Evolutionary conservation across 169 alveolate species (phyloP).

Genomic region (Babesia bigemina): DNA sequence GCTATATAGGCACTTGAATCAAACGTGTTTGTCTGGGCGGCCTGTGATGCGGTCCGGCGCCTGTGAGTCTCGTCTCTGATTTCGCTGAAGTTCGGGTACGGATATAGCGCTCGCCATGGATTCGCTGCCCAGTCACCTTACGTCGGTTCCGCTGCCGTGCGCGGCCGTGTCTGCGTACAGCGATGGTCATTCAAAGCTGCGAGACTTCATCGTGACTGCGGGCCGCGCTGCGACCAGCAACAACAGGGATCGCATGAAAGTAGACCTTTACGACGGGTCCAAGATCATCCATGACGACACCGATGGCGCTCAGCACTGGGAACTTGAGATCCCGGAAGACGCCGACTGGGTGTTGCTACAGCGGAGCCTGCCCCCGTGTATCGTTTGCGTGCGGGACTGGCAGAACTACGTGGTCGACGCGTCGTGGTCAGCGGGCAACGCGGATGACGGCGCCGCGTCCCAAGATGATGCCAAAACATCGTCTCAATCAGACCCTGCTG

Average conservation of each 20-base stretch:
- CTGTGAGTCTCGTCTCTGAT: neutral
- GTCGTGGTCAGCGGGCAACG: neutral
- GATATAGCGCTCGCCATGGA: conserved; percentile 16
- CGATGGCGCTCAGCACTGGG: conserved; percentile 16
- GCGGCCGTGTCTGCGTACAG: conserved; percentile 34
- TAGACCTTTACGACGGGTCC: conserved; percentile 6
- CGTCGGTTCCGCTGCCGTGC: conserved; percentile 59
- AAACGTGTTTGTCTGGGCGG: no score
- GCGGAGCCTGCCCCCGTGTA: conserved; percentile 30
- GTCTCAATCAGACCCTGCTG: neutral
- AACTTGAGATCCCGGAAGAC: neutral
- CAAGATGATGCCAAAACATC: neutral
- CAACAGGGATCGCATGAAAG: conserved; percentile 35
- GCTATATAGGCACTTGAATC: no score
- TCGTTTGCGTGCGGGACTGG: conserved; percentile 64
- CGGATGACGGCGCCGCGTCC: conserved; percentile 27
- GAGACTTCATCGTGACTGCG: conserved; percentile 12
- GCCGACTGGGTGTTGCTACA: conserved; percentile 52
- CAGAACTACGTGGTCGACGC: conserved; percentile 51
- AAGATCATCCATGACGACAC: neutral
- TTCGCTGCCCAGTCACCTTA: conserved; percentile 20
- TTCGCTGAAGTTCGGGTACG: neutral
- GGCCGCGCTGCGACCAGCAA: conserved; percentile 18
- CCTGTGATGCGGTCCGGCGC: no score
- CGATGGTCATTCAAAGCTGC: conserved; percentile 19